Percentiles rank a stretch among this genome's conserved stretches.
Evolutionary conservation across 2,329 filamentous ascomycete genomes (phyloP).

Genomic region (Tricladium varicosporioides): DNA sequence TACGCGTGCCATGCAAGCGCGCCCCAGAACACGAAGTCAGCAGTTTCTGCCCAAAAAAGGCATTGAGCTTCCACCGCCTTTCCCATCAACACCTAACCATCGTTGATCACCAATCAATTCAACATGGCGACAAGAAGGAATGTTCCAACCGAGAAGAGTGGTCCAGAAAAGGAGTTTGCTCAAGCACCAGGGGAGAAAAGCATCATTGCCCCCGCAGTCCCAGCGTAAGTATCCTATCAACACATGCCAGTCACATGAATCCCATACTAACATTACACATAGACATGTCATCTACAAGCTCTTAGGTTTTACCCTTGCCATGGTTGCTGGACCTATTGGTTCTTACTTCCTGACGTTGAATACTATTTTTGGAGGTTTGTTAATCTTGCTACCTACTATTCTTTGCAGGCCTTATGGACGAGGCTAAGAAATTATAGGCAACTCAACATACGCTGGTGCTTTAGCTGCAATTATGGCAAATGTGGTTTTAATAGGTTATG

Average conservation of each 20-base stretch:
- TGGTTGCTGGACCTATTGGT: constrained; percentile 83
- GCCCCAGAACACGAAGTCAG: constrained; percentile 16
- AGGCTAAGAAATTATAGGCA: constrained; percentile 54
- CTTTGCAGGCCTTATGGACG: background rate
- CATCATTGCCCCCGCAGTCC: constrained; percentile 78
- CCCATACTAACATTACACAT: constrained; percentile 3
- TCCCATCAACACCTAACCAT: background rate
- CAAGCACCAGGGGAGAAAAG: constrained; percentile 54
- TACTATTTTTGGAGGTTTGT: constrained; percentile 66
- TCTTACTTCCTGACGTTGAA: constrained; percentile 84
- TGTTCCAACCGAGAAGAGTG: constrained; percentile 62
- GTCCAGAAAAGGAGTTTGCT: constrained; percentile 51
- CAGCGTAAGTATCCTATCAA: constrained; percentile 56
- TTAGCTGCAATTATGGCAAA: constrained; percentile 88
- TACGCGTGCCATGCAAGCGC: constrained; percentile 2
- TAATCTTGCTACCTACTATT: background rate
- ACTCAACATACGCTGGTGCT: constrained; percentile 82
- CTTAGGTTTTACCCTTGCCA: constrained; percentile 84
- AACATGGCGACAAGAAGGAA: constrained; percentile 71
- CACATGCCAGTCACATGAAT: constrained; percentile 15
- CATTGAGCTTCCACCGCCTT: background rate
- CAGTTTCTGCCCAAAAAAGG: constrained; percentile 4
- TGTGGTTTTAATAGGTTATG: constrained; percentile 83
- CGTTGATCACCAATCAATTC: constrained; percentile 3
- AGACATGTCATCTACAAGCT: constrained; percentile 89